Base-by-base conservation (phyloP, 1,139 yeast species). In the Blastobotrys apis region DNA sequence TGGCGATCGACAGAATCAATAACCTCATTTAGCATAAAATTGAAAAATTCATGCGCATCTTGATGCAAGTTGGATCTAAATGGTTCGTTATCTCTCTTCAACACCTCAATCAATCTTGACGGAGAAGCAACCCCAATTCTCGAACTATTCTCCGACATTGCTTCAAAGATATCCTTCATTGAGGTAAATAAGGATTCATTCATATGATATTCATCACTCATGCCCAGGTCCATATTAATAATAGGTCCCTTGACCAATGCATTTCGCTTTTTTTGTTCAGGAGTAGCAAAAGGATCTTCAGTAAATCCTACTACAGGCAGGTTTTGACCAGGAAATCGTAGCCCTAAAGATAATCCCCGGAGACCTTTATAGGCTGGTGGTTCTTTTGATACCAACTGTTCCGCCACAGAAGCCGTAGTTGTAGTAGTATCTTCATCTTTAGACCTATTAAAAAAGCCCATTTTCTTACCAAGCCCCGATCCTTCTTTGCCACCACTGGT, bases 11-110 rank as follows among this genome's bases (percentile, higher is more conserved):
- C 65, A 30, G 77, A 73, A 53, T 92, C 98, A 47, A 88, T 79
- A 25, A 86, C 77, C 53, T 81, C 85, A 64, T 92, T 92, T 43
- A 92, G 72, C 53, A 90, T 65, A 58, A 86, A 90, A 63, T 90
- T 90, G 60, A 88, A 75, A 63, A 92, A 92, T 63, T 92, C 98
- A 65, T 92, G 98, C 2, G 98, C 97, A 69, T 92, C 98, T 61
- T 92, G 98, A 63, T 92, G 98, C 95, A 90, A 88, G 43, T 84
- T 81, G 49, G 88, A 84, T 51, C 95, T 73, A 62, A 92, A 92
- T 54, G 92, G 69, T 55, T 80, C 84, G 62, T 92, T 92, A 56
- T 86, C 88, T 46, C 77, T 78, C 62, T 88, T 88, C 44, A 90
- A 70, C 43, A 82, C 81, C 39, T 80, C 81, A 40, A 92, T 78